Evolutionary conservation across 768 basidiomycete genomes (phyloP).

Genomic region (Lyophyllum atratum): DNA sequence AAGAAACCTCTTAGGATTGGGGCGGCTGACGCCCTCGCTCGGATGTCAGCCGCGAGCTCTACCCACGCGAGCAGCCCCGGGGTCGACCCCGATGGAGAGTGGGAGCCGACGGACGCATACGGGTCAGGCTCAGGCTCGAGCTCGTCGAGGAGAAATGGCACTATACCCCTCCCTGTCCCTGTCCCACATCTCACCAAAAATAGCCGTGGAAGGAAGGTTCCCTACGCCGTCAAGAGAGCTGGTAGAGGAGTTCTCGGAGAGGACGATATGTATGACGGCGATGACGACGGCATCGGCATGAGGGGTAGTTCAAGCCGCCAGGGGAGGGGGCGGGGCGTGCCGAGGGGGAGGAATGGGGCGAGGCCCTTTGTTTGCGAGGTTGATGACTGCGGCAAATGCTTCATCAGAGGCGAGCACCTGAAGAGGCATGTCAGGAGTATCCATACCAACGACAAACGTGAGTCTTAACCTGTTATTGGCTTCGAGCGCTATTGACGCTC

Average conservation of each 20-base stretch:
- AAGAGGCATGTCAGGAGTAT: conserved; percentile 88
- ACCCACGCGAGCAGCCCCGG: conserved; percentile 1
- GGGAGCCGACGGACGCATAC: conserved; percentile 1
- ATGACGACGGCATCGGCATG: conserved; percentile 5
- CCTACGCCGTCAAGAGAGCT: conserved; percentile 43
- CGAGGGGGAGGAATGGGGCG: conserved; percentile 38
- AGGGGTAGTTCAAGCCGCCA: conserved; percentile 14
- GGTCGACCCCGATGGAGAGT: conserved; percentile 5
- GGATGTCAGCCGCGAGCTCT: conserved; percentile 11
- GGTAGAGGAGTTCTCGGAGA: conserved; percentile 10
- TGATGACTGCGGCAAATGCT: conserved; percentile 83
- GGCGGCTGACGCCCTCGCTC: conserved; percentile 24
- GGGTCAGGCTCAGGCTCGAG: background rate
- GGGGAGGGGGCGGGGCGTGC: conserved; percentile 30
- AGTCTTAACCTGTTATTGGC: conserved; percentile 31
- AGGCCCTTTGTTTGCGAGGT: conserved; percentile 77
- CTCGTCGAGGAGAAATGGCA: conserved; percentile 14
- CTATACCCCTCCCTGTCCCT: conserved; percentile 49
- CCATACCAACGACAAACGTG: conserved; percentile 92
- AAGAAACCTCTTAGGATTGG: conserved; percentile 13
- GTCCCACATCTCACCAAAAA: conserved; percentile 73
- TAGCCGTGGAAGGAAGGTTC: conserved; percentile 67
- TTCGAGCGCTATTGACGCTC: conserved; percentile 12
- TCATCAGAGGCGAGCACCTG: conserved; percentile 86
- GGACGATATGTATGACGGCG: conserved; percentile 11